phyloP scores from a whole-genome alignment of 441 rosid species.

The Biscutella laevigata region DNA sequence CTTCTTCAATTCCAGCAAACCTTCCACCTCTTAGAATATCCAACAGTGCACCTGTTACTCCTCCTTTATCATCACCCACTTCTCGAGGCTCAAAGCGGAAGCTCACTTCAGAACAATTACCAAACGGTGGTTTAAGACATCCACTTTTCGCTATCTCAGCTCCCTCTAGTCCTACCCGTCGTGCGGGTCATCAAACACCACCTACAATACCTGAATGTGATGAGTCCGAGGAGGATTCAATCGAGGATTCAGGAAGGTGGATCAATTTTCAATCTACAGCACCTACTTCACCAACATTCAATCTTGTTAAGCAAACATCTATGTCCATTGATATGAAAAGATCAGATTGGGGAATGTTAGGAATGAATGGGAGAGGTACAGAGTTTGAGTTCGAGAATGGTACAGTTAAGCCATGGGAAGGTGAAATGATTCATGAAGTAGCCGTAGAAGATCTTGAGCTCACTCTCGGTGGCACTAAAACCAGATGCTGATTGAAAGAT shows the following conservation, averaged over 20 bases:
- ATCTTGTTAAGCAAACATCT: conserved; percentile 46
- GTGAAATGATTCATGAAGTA: conserved; percentile 65
- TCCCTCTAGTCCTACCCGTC: conserved; percentile 60
- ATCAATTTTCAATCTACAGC: conserved; percentile 40
- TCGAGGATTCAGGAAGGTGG: conserved; percentile 50
- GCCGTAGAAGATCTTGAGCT: conserved; percentile 62
- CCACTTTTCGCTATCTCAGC: conserved; percentile 56
- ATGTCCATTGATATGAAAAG: conserved; percentile 31
- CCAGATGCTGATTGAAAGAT: no score
- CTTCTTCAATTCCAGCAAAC: conserved; percentile 42
- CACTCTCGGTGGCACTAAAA: conserved; percentile 32
- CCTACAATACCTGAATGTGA: conserved; percentile 60
- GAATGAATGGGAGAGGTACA: conserved; percentile 27
- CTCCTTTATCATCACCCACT: conserved; percentile 62
- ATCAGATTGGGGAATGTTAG: conserved; percentile 37
- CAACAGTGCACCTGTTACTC: conserved; percentile 70
- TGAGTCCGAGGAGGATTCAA: conserved; percentile 47
- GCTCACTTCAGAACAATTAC: conserved; percentile 53
- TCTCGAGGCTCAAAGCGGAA: conserved; percentile 51
- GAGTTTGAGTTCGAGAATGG: conserved; percentile 65
- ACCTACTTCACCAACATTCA: conserved; percentile 69
- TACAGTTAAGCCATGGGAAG: conserved; percentile 68
- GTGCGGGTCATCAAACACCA: conserved; percentile 37
- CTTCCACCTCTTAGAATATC: conserved; percentile 60
- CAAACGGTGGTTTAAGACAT: conserved; percentile 36